These are phyloP conservation scores for Suillus discolor DNA, from an alignment of 768 basidiomycete genomes.

Conservation along the genomic window DNA sequence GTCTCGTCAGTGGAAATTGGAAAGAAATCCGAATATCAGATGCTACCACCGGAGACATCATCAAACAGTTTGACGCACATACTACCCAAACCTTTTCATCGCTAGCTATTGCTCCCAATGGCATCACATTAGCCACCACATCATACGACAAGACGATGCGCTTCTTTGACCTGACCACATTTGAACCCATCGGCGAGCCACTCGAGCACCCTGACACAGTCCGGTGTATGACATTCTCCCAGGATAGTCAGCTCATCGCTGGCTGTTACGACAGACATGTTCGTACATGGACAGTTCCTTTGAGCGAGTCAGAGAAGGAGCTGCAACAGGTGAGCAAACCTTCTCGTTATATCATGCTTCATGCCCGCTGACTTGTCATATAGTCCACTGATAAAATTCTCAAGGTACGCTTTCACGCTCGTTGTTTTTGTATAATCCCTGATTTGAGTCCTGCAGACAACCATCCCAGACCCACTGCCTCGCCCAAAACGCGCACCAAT, in stretches of 20 bases:
- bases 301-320: not conserved
- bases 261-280: not conserved
- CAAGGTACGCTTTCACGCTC: not conserved
- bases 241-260: not conserved
- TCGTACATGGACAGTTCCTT: not conserved
- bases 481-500: not conserved
- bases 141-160: not conserved
- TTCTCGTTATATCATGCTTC: not conserved
- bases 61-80: not conserved
- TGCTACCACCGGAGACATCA: not conserved
- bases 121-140: not conserved
- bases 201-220: not conserved
- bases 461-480: not conserved
- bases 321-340: not conserved
- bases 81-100: rapidly evolving
- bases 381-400: not conserved
- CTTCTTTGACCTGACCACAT: not conserved
- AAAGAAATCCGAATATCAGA: not conserved
- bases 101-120: not conserved
- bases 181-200: not conserved
- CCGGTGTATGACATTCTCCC: rapidly evolving
- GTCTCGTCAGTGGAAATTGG: rapidly evolving
- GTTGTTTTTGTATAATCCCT: not conserved
- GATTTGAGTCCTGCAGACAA: not conserved
- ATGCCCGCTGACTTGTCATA: not conserved